A percentile compares a stretch with the other conserved stretches of the same genome.
These are phyloP conservation scores for Epichloe scottii DNA, from an alignment of 2,329 filamentous ascomycete species.

Conservation along the genomic window DNA sequence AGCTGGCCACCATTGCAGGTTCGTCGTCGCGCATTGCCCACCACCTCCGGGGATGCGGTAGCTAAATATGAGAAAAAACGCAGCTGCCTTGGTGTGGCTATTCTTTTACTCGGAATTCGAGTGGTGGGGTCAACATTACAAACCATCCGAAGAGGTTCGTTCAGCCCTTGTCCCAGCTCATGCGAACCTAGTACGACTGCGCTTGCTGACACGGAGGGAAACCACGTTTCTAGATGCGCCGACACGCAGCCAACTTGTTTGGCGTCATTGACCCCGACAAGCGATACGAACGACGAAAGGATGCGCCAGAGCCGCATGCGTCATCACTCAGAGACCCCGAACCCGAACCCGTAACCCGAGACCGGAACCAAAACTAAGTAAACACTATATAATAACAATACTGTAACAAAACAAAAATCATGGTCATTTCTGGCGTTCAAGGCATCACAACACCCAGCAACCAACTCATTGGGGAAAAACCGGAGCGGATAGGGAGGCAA, in stretches of 20 bases:
- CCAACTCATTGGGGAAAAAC: too few species aligned
- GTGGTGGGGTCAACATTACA: conserved; percentile 30
- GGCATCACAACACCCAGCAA: not conserved
- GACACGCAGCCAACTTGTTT: conserved; percentile 25
- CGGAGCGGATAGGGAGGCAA: not conserved
- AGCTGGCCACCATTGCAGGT: conserved; percentile 48
- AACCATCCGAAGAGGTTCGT: conserved; percentile 28
- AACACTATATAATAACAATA: not conserved
- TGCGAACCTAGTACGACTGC: not conserved
- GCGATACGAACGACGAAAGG: conserved; percentile 27
- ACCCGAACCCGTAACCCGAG: conserved; percentile 15
- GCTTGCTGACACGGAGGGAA: not conserved
- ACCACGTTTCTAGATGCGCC: conserved; percentile 19
- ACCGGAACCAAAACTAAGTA: conserved; percentile 9
- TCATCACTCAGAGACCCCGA: conserved; percentile 14
- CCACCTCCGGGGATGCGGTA: not conserved
- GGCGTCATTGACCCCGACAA: conserved; percentile 29
- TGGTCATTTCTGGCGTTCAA: not conserved
- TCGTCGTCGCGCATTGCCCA: conserved; percentile 27
- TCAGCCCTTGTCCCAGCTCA: not conserved
- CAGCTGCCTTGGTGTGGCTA: conserved; percentile 25
- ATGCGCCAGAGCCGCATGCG: conserved; percentile 20
- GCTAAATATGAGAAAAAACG: not conserved
- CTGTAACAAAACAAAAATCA: not conserved
- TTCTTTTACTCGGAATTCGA: conserved; percentile 32